Evolutionary conservation across 352 stramenopile genomes (phyloP), one percentile per base, ranked within the genome.

Genomic region (Phytophthora sp.): DNA sequence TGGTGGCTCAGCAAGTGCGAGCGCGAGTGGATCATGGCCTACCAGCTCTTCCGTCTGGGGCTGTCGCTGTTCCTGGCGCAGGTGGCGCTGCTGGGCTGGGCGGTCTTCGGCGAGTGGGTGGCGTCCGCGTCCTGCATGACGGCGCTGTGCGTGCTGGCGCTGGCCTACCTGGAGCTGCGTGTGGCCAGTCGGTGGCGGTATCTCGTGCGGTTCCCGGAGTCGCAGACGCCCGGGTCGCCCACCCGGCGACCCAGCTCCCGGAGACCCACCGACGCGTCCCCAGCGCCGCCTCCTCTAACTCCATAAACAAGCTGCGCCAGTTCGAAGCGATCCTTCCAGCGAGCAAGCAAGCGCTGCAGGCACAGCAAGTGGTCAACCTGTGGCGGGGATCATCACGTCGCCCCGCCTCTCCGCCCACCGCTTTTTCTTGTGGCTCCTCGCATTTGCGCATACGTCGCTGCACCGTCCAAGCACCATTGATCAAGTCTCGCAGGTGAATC

Each of bases 1-100:
- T 94, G 81, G 79, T 94, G 84, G 84, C 67, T 90, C 17, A 66
- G 58, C 56, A 82, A 81, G 38, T 92, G 84, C 57, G 82, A 91
- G 58, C 74, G 66, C 62, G 82, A 94, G 51, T 94, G 82, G 82
- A 54, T 89, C 18, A 52, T 89, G 10, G 79, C 82, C 8, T 90
- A 91, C 48, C 64, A 70, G 11, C 73, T 92, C 28, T 94, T 94
- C 55, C 74, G 79, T 4, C 21, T 43, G 20, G 78, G 84, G 27
- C 44, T 83, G 18, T 83, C 71, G 11, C 54, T 94, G 10, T 87
- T 94, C 42, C 67, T 91, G 11, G 45, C 85, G 5, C 74, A 88
- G 30, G 63, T 94, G 15, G 62, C 68, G 11, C 54, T 90, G 18
- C 72, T 91, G 3, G 81, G 76, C 17, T 89, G 79, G 76, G 71